A percentile compares a stretch with the other conserved stretches of the same genome.
Evolutionary conservation across 495 filamentous ascomycete species (phyloP).

Genomic region (Tuber umbilicatum): DNA sequence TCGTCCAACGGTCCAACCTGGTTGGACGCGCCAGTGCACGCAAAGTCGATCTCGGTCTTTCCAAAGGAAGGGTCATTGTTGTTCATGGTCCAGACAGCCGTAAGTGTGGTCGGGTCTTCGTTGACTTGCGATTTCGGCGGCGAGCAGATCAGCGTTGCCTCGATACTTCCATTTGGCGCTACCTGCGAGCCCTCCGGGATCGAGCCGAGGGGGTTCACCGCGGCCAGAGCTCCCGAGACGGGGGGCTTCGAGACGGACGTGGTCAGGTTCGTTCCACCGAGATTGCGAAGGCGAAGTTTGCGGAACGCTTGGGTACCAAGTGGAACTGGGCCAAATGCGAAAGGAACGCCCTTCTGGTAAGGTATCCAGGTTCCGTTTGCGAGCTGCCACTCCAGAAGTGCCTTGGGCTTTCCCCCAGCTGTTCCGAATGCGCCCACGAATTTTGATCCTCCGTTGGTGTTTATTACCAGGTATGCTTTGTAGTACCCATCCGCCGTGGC

Average conservation of each 20-base stretch:
- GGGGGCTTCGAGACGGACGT: constrained; percentile 47
- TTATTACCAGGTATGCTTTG: constrained; percentile 36
- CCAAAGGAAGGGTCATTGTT: constrained; percentile 43
- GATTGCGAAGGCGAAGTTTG: constrained; percentile 44
- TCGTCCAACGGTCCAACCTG: constrained; percentile 37
- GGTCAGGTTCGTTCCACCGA: constrained; percentile 42
- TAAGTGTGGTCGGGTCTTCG: constrained; percentile 33
- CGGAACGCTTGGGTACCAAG: constrained; percentile 38
- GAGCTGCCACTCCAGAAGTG: constrained; percentile 44
- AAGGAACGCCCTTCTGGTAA: constrained; percentile 38
- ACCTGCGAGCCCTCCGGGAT: constrained; percentile 45
- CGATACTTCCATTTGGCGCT: constrained; percentile 34
- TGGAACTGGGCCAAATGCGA: constrained; percentile 43
- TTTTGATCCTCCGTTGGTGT: constrained; percentile 40
- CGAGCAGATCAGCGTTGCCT: constrained; percentile 42
- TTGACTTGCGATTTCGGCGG: constrained; percentile 47
- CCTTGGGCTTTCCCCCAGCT: constrained; percentile 37
- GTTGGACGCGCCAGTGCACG: constrained; percentile 39
- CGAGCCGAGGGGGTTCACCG: constrained; percentile 42
- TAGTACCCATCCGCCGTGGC: constrained; percentile 38
- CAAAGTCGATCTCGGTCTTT: constrained; percentile 41
- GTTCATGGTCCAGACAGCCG: constrained; percentile 42
- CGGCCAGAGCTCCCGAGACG: constrained; percentile 44
- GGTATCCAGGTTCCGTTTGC: constrained; percentile 44
- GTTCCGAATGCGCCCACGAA: constrained; percentile 42